phyloP scores from a whole-genome alignment of 2,329 filamentous ascomycete species.

The Alternaria dauci region DNA sequence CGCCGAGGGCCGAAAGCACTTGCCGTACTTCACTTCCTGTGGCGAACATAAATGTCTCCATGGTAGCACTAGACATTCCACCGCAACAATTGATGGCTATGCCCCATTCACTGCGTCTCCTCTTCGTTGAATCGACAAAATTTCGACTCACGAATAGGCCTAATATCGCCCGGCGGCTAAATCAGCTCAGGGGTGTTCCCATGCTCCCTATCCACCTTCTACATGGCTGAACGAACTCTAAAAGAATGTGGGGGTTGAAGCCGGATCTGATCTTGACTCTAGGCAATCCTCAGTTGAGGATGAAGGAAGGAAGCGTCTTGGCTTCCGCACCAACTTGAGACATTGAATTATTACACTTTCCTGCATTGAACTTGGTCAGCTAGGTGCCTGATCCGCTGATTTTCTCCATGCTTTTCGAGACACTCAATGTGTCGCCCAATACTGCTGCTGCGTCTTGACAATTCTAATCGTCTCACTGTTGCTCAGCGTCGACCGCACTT shows the following conservation, averaged over 20 bases:
- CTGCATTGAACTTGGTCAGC: conserved; percentile 22
- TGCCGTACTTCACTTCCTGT: too few species aligned
- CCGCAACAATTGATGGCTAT: too few species aligned
- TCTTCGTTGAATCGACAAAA: too few species aligned
- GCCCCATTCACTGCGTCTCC: too few species aligned
- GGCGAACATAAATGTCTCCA: too few species aligned
- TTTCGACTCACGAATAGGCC: too few species aligned
- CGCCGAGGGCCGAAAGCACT: too few species aligned
- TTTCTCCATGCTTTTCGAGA: conserved; percentile 31
- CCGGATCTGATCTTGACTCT: conserved; percentile 23
- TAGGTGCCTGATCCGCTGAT: conserved; percentile 33
- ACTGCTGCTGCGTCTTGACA: conserved; percentile 4
- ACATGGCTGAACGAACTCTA: conserved; percentile 29
- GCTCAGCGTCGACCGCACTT: background rate
- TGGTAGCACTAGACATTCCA: too few species aligned
- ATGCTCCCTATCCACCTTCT: conserved; percentile 34
- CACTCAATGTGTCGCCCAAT: conserved; percentile 27
- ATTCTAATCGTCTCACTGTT: background rate
- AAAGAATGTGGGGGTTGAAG: conserved; percentile 16
- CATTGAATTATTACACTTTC: conserved; percentile 41
- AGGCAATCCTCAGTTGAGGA: conserved; percentile 38
- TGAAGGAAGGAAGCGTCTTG: background rate
- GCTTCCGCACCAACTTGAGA: conserved; percentile 23
- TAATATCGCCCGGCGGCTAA: too few species aligned
- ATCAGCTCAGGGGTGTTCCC: too few species aligned